Base-by-base conservation (phyloP, 441 rosid species). In the Caryocar brasiliense region DNA sequence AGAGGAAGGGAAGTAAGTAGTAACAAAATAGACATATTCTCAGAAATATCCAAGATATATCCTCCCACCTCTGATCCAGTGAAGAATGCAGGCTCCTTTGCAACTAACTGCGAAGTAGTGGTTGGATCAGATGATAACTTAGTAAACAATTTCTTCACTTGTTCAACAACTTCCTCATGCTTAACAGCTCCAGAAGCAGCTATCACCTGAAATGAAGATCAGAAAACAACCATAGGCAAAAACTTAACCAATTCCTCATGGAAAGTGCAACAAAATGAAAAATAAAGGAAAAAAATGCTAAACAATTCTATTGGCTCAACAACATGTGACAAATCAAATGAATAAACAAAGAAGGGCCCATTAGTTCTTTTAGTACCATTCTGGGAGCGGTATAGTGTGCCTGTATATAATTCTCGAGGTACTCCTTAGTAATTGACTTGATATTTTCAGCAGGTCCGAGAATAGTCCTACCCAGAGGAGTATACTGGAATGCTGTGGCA, bases 351-450 rank as follows among this genome's bases (percentile, higher is more conserved):
- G 3, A 42, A 41, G 64, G 35, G 41, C 1, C 44, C 21, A 43
- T 20, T 11, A 10, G 21, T 12, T 21, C 10, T 11, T 2, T 25
- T 17, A 42, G 36, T 82, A 92, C 97, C 97, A 88, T 89, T 68
- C 99, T 82, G 25, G 99, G 95, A 64, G 99, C 99, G n/a, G 99
- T 82, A 64, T 93, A 93, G 68, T 93, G 99, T 24, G 97, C 84
- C 52, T 79, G 73, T 40, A 93, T 88, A 58, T 93, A 93, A 68
- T 70, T 78, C 71, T 82, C 85, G 29, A 93, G 88, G 67, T 93
- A 73, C 46, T 64, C 80, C 61, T 76, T 83, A 43, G 95, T 79
- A 46, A 93, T 93, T 5, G 97, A 71, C 73, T 50, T 75, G 57
- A 93, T 66, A 63, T 93, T 93, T 52, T 84, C 66, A 58, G 95